Percentiles rank a stretch among this genome's conserved stretches.
Evolutionary conservation across 805 yeast genomes (phyloP).

Genomic region (Yarrowia sp.): DNA sequence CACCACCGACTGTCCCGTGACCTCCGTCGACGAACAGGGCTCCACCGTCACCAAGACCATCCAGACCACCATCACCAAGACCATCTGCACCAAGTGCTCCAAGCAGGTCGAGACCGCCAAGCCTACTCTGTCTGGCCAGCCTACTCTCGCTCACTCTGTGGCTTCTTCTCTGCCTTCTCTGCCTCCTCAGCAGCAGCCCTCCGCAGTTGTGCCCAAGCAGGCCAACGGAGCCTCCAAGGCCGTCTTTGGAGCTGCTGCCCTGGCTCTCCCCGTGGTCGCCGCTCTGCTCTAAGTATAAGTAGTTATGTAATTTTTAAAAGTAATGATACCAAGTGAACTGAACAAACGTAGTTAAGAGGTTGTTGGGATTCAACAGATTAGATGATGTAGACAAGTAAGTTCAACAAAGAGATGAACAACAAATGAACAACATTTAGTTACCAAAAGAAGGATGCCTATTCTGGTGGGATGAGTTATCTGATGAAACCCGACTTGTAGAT

Average conservation of each 20-base stretch:
- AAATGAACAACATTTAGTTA: too few relatives aligned
- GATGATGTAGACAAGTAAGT: too few relatives aligned
- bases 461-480: too few relatives aligned
- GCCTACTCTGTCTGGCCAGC: background rate
- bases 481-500: too few relatives aligned
- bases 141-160: background rate
- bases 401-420: too few relatives aligned
- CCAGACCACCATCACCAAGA: background rate
- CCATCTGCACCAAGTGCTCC: slow-evolving; percentile 1
- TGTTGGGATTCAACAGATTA: too few relatives aligned
- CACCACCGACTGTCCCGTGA: slow-evolving; percentile 4
- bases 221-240: slow-evolving; percentile 12
- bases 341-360: background rate
- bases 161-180: background rate
- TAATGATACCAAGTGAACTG: background rate
- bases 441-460: too few relatives aligned
- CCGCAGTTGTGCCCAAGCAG: background rate
- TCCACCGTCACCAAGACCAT: background rate
- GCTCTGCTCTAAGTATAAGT: background rate
- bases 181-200: background rate
- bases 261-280: background rate
- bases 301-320: background rate
- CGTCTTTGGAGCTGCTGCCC: background rate
- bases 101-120: background rate
- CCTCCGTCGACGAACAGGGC: background rate